Evolutionary conservation across 1,284 basidiomycete species (phyloP).

Genomic region (Athelia sp.): DNA sequence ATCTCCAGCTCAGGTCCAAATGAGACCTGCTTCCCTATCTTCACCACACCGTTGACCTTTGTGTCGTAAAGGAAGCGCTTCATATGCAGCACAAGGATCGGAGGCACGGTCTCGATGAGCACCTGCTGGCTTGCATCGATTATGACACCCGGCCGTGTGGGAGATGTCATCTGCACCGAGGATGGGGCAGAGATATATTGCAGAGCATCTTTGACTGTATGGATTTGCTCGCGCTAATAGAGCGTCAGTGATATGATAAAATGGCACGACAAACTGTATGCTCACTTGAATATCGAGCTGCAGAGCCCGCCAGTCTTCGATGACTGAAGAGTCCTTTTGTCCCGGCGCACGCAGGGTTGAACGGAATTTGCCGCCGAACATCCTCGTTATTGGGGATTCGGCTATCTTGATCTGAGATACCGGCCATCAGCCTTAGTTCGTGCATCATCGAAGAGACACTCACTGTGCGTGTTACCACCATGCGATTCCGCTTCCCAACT

Average conservation of each 20-base stretch:
- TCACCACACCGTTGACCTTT: constrained; percentile 74
- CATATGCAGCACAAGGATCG: constrained; percentile 85
- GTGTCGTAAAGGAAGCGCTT: constrained; percentile 93
- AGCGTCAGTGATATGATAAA: constrained; percentile 4
- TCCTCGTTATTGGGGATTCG: constrained; percentile 86
- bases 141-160: constrained; percentile 50
- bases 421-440: not conserved
- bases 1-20: constrained; percentile 81
- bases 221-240: constrained; percentile 64
- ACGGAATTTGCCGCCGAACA: constrained; percentile 94
- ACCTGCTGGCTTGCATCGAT: constrained; percentile 88
- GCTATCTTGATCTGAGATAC: constrained; percentile 61
- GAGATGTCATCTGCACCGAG: constrained; percentile 69
- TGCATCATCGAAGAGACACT: constrained; percentile 21
- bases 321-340: constrained; percentile 82
- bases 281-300: constrained; percentile 83
- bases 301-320: constrained; percentile 91
- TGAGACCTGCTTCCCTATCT: constrained; percentile 78
- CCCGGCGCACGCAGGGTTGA: constrained; percentile 80
- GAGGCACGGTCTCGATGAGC: constrained; percentile 82
- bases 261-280: not conserved
- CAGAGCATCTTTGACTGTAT: constrained; percentile 82
- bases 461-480: constrained; percentile 78
- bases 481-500: constrained; percentile 87
- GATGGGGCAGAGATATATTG: constrained; percentile 79